Evolutionary conservation across 2,329 filamentous ascomycete species (phyloP).

Genomic region (Pleoardoris graminearum): DNA sequence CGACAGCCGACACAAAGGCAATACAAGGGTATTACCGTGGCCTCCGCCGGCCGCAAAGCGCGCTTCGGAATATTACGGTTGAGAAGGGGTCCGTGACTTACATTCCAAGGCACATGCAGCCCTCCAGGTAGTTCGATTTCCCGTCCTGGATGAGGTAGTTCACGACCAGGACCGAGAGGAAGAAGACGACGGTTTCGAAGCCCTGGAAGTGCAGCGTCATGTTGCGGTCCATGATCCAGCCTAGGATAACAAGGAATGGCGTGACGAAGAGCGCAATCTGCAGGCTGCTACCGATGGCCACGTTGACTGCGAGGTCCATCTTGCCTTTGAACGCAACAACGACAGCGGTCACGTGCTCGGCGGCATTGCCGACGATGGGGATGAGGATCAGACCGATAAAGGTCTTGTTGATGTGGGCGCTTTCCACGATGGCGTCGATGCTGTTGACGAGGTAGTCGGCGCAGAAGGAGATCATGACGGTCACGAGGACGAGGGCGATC

Average conservation of each 20-base stretch:
- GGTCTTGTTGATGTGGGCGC: constrained; percentile 57
- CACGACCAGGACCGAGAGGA: constrained; percentile 81
- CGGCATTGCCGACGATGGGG: constrained; percentile 61
- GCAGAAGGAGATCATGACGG: constrained; percentile 55
- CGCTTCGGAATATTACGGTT: background rate
- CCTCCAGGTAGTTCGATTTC: constrained; percentile 84
- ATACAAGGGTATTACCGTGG: background rate
- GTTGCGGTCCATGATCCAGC: constrained; percentile 57
- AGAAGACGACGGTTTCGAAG: constrained; percentile 86
- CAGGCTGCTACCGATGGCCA: constrained; percentile 58
- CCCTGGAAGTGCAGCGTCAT: constrained; percentile 80
- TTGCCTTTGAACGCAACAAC: constrained; percentile 61
- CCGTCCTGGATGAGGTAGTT: constrained; percentile 87
- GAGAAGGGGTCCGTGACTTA: constrained; percentile 25
- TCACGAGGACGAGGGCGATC: constrained; percentile 53
- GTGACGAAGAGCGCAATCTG: constrained; percentile 63
- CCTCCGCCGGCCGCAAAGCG: constrained; percentile 5
- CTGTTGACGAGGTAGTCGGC: constrained; percentile 59
- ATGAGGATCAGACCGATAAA: constrained; percentile 62
- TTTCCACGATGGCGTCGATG: constrained; percentile 58
- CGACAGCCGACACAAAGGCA: background rate
- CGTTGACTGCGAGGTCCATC: constrained; percentile 61
- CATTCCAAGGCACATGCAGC: constrained; percentile 61
- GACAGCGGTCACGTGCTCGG: constrained; percentile 60
- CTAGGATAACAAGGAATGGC: constrained; percentile 60